A percentile compares a stretch with the other conserved stretches of the same genome.
These are phyloP conservation scores for Babesia bovis DNA, from an alignment of 169 alveolate species.

Conservation along the genomic window DNA sequence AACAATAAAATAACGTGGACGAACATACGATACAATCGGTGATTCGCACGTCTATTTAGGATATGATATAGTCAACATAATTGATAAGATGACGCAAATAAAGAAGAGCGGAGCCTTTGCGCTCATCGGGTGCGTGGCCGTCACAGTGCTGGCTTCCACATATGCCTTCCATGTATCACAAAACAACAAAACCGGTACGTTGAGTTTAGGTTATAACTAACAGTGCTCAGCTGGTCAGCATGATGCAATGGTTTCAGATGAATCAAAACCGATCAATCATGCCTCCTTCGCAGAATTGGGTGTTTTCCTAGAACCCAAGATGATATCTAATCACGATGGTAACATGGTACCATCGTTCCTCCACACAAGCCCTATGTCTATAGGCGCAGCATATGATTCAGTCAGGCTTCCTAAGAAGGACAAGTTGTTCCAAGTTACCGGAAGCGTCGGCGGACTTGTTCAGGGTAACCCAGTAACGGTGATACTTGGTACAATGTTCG, in stretches of 20 bases:
- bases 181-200: not conserved
- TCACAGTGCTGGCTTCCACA: not conserved
- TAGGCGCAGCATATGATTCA: slow-evolving; percentile 39
- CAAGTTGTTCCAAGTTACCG: slow-evolving; percentile 43
- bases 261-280: not conserved
- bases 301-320: slow-evolving; percentile 43
- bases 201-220: not conserved
- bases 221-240: not conserved
- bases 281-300: slow-evolving; percentile 59
- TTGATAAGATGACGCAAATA: not conserved
- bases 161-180: not conserved
- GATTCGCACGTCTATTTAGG: too few relatives aligned
- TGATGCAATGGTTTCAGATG: not conserved
- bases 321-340: slow-evolving; percentile 39
- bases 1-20: too few relatives aligned
- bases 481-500: slow-evolving; percentile 73
- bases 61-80: too few relatives aligned
- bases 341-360: slow-evolving; percentile 43
- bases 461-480: slow-evolving; percentile 71
- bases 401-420: slow-evolving; percentile 22
- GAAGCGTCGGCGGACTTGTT: slow-evolving; percentile 65
- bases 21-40: too few relatives aligned
- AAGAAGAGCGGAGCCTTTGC: not conserved
- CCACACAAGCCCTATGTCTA: slow-evolving; percentile 41
- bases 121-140: not conserved